Conservation (phyloP, 192 early-diverging fungal genomes). For the Backusella tarrabulga region DNA sequence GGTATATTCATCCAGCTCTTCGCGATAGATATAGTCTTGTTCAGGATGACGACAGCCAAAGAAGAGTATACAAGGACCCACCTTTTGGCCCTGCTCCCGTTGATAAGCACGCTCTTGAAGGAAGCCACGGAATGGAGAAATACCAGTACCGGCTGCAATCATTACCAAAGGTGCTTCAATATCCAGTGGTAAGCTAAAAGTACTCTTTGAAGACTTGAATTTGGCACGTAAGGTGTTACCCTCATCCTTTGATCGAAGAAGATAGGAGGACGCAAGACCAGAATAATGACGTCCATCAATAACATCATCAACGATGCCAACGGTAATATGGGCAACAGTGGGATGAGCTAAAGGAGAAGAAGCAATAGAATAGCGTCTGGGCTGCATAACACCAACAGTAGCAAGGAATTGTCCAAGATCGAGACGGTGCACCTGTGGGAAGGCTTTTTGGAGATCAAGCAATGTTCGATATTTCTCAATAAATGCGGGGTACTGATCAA, state of each 20-base stretch:
- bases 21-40: slow-evolving; percentile 70
- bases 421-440: slow-evolving; percentile 37
- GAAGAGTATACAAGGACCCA: slow-evolving; percentile 51
- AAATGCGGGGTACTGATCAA: slow-evolving; percentile 40
- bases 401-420: slow-evolving; percentile 43
- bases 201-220: slow-evolving; percentile 32
- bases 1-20: slow-evolving; percentile 53
- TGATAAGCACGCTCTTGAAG: slow-evolving; percentile 43
- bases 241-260: background rate
- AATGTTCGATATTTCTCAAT: slow-evolving; percentile 42
- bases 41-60: slow-evolving; percentile 80
- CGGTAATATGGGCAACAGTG: slow-evolving; percentile 18
- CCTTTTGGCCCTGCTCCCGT: background rate
- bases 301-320: slow-evolving; percentile 36
- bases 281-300: slow-evolving; percentile 24
- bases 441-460: slow-evolving; percentile 43
- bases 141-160: slow-evolving; percentile 91
- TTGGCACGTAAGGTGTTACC: slow-evolving; percentile 14
- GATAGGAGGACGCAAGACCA: slow-evolving; percentile 35
- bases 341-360: slow-evolving; percentile 55
- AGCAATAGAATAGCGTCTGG: slow-evolving; percentile 87
- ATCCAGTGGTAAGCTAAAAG: slow-evolving; percentile 65
- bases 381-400: slow-evolving; percentile 51
- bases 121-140: slow-evolving; percentile 91
- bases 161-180: slow-evolving; percentile 70